A percentile compares a stretch with the other conserved stretches of the same genome.
Conservation (phyloP, 164 flowering plant genomes). For the Magnolia sinica region DNA sequence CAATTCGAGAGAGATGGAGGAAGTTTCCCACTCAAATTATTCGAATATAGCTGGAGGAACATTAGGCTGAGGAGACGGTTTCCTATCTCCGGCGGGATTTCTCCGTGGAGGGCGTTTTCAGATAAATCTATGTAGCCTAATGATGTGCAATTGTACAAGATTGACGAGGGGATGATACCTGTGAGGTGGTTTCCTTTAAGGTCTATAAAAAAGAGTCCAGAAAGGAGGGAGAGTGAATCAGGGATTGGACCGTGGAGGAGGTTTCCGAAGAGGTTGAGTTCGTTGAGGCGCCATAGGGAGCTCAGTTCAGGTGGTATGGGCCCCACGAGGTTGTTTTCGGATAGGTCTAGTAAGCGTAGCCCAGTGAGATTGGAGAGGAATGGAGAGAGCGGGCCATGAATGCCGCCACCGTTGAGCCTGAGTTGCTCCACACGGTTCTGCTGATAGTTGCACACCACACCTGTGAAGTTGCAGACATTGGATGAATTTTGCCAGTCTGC, state of each 20-base stretch:
- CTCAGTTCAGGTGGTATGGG: conserved; percentile 24
- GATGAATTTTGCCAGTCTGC: conserved; percentile 31
- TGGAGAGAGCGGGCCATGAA: conserved; percentile 28
- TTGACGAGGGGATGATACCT: conserved; percentile 20
- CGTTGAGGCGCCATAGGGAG: conserved; percentile 20
- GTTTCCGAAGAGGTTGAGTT: conserved; percentile 10
- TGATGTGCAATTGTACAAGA: conserved; percentile 45
- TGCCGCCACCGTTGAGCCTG: conserved; percentile 29
- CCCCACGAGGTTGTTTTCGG: conserved; percentile 22
- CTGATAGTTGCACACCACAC: conserved; percentile 22
- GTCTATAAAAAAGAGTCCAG: conserved; percentile 14
- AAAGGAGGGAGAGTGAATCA: conserved; percentile 17
- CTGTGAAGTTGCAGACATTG: conserved; percentile 24
- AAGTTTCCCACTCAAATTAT: conserved; percentile 40
- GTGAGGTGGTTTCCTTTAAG: conserved; percentile 22
- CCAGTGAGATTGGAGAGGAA: conserved; percentile 27
- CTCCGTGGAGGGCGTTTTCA: conserved; percentile 34
- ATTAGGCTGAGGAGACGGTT: conserved; percentile 23
- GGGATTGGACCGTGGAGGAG: conserved; percentile 21
- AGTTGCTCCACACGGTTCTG: conserved; percentile 18
- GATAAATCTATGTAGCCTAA: conserved; percentile 43
- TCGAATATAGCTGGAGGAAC: conserved; percentile 35
- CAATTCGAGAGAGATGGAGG: conserved; percentile 38
- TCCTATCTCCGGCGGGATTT: conserved; percentile 45
- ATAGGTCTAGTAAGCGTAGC: conserved; percentile 22